These are phyloP conservation scores for Malbranchea zuffiana DNA, from an alignment of 2,329 filamentous ascomycete genomes.

Conservation along the genomic window DNA sequence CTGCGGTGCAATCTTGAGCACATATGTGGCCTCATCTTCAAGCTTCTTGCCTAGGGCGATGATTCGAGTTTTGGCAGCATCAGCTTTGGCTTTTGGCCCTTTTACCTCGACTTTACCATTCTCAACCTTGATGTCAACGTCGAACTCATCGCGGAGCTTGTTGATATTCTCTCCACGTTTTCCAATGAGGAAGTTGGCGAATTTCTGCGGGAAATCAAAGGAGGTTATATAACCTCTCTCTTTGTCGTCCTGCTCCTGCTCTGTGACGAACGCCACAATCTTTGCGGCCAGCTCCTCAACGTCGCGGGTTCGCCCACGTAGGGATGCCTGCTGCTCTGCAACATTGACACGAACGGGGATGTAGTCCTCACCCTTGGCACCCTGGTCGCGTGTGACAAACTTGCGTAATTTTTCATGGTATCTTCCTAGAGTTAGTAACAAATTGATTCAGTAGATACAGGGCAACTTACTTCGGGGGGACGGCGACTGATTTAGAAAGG, in stretches of 20 bases:
- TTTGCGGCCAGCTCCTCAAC: constrained; percentile 64
- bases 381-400: constrained; percentile 48
- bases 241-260: constrained; percentile 85
- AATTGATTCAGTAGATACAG: not conserved
- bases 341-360: constrained; percentile 49
- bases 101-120: constrained; percentile 93
- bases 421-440: constrained; percentile 17
- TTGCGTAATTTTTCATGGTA: constrained; percentile 54
- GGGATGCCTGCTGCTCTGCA: constrained; percentile 47
- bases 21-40: constrained; percentile 80
- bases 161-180: constrained; percentile 58
- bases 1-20: constrained; percentile 82
- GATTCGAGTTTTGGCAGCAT: constrained; percentile 75
- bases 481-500: constrained; percentile 42
- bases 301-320: constrained; percentile 64
- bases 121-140: constrained; percentile 74
- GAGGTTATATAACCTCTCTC: constrained; percentile 76
- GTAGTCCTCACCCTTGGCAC: constrained; percentile 37
- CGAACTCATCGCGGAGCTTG: constrained; percentile 57
- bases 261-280: constrained; percentile 66
- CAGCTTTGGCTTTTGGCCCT: constrained; percentile 88
- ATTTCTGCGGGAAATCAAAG: constrained; percentile 93
- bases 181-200: constrained; percentile 71
- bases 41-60: constrained; percentile 65
- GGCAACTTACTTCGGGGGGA: constrained; percentile 40